A percentile compares a stretch with the other conserved stretches of the same genome.
Conservation (phyloP, 1,284 basidiomycete genomes). For the Ceratobasidium sp. region DNA sequence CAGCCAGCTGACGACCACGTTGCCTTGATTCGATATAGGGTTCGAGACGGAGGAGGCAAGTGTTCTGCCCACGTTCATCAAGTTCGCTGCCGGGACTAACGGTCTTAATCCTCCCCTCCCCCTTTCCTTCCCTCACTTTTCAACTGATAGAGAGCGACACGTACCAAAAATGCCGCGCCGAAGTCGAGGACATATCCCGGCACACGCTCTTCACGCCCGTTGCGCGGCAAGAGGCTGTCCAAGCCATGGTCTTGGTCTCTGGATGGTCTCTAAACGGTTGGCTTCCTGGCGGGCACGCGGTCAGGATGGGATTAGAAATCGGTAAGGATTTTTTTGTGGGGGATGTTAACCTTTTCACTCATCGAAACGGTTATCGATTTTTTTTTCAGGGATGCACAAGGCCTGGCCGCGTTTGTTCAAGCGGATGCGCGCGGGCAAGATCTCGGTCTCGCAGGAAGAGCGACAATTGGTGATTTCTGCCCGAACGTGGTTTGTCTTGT, state of each 20-base stretch:
- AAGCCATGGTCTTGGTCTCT: conserved; percentile 90
- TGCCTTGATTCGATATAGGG: conserved; percentile 59
- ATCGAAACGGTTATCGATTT: neutral
- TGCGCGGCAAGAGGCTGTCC: conserved; percentile 83
- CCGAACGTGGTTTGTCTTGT: conserved; percentile 90
- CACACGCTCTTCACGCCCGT: conserved; percentile 89
- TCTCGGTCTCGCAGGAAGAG: conserved; percentile 72
- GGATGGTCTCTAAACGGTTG: conserved; percentile 90
- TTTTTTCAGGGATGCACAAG: conserved; percentile 81
- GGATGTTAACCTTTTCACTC: neutral
- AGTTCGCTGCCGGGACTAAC: conserved; percentile 12
- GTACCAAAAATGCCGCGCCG: conserved; percentile 76
- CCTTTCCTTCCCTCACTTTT: too few relatives aligned
- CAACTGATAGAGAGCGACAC: conserved; percentile 71
- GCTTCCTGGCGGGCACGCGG: conserved; percentile 91
- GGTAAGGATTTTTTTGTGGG: conserved; percentile 64
- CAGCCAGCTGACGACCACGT: conserved; percentile 16
- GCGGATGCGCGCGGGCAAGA: conserved; percentile 75
- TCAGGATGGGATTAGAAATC: conserved; percentile 92
- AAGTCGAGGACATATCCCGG: conserved; percentile 85
- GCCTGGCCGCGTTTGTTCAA: conserved; percentile 86
- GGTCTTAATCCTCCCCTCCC: conserved; percentile 59
- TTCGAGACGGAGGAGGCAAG: conserved; percentile 86
- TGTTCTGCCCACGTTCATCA: conserved; percentile 25
- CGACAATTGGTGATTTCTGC: conserved; percentile 82